Conservation (phyloP, 768 basidiomycete species). For the Leccinellum rugosiceps region DNA sequence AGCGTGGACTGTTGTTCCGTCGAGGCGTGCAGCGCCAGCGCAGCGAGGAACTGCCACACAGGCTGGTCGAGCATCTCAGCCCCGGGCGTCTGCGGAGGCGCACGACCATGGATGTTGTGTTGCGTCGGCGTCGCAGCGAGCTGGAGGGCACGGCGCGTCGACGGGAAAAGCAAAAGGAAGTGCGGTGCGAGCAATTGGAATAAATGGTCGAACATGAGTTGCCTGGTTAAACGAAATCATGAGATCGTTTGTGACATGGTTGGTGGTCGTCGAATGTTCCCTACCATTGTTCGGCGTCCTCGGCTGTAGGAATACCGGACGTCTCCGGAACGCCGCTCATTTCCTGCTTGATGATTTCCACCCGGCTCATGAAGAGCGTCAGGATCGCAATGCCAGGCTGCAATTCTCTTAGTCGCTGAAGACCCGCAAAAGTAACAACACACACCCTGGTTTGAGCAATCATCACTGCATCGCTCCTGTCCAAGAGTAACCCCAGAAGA, state of each 20-base stretch:
- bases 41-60: slow-evolving; percentile 93
- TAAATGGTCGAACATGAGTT: slow-evolving; percentile 82
- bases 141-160: slow-evolving; percentile 62
- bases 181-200: slow-evolving; percentile 77
- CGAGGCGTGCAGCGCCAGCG: slow-evolving; percentile 80
- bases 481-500: slow-evolving; percentile 76
- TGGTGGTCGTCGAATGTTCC: background rate
- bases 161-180: slow-evolving; percentile 84
- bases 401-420: background rate
- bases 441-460: slow-evolving; percentile 81
- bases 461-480: slow-evolving; percentile 68
- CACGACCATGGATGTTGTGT: slow-evolving; percentile 44
- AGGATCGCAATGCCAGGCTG: slow-evolving; percentile 91
- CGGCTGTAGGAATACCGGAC: slow-evolving; percentile 56
- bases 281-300: slow-evolving; percentile 82
- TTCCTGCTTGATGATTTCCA: slow-evolving; percentile 86
- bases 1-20: slow-evolving; percentile 86
- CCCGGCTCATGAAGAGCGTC: slow-evolving; percentile 87
- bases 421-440: slow-evolving; percentile 1
- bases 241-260: background rate
- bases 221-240: slow-evolving; percentile 47
- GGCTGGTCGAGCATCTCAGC: slow-evolving; percentile 77
- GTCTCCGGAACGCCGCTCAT: slow-evolving; percentile 50
- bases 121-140: slow-evolving; percentile 35
- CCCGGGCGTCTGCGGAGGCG: slow-evolving; percentile 56